A percentile compares a stretch with the other conserved stretches of the same genome.
Evolutionary conservation across 2,329 filamentous ascomycete species (phyloP).

Genomic region (Mycosphaerella arachidis): DNA sequence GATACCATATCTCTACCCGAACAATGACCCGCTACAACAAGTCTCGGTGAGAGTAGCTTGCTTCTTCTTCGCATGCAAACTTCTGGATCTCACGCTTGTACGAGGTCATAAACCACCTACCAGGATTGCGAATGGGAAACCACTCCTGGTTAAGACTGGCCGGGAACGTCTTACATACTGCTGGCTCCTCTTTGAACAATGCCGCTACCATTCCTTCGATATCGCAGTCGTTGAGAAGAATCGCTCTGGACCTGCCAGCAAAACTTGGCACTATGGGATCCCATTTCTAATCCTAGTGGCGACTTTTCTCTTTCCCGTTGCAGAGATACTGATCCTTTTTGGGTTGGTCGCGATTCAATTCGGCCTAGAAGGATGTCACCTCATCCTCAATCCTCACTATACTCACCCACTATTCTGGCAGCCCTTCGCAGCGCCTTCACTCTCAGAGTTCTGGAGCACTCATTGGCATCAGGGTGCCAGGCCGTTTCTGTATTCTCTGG

Average conservation of each 20-base stretch:
- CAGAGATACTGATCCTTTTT: constrained; percentile 5
- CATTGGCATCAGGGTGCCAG: constrained; percentile 21
- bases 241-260: constrained; percentile 1
- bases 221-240: constrained; percentile 13
- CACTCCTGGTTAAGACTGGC: neutral
- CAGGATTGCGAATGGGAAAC: neutral
- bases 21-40: neutral
- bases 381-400: constrained; percentile 11
- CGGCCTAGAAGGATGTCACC: constrained; percentile 14
- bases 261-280: constrained; percentile 7
- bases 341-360: constrained; percentile 15
- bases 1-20: neutral
- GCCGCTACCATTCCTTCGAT: constrained; percentile 22
- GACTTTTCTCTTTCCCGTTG: constrained; percentile 5
- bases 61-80: constrained; percentile 23
- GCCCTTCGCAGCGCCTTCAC: constrained; percentile 17
- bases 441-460: constrained; percentile 18
- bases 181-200: constrained; percentile 16
- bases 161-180: constrained; percentile 8
- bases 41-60: constrained; percentile 9
- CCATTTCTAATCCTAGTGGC: neutral
- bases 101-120: constrained; percentile 12
- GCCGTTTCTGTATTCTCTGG: constrained; percentile 15
- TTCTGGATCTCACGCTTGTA: constrained; percentile 14
- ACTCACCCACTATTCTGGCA: constrained; percentile 16